Evolutionary conservation across 371 early-diverging fungal genomes (phyloP).

Genomic region (Paraphysoderma sedebokerense): DNA sequence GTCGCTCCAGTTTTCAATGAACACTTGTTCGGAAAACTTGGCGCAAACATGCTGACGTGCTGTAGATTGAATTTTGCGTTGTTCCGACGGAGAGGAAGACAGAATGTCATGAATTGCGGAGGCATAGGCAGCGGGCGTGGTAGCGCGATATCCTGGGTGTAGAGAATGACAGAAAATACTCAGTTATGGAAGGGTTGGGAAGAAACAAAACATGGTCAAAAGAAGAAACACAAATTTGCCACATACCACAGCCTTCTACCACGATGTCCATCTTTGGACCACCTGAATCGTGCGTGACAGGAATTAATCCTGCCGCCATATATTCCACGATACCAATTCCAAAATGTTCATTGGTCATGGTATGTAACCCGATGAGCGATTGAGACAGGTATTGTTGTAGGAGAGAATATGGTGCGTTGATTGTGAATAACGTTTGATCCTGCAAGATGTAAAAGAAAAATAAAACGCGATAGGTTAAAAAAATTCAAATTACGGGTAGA

Average conservation of each 20-base stretch:
- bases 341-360: conserved; percentile 96
- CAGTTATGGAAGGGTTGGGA: too few species aligned
- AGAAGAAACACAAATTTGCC: too few species aligned
- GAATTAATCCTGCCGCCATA: conserved; percentile 85
- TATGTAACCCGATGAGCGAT: conserved; percentile 71
- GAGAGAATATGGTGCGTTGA: conserved; percentile 56
- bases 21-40: too few species aligned
- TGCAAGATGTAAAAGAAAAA: conserved; percentile 7
- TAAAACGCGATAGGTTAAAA: neutral
- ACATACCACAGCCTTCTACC: conserved; percentile 20
- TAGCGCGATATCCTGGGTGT: too few species aligned
- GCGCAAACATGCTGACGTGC: too few species aligned
- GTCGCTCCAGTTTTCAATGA: too few species aligned
- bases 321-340: conserved; percentile 94
- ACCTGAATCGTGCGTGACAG: conserved; percentile 82
- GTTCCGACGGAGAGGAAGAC: too few species aligned
- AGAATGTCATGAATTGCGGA: too few species aligned
- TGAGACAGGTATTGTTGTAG: conserved; percentile 34
- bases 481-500: neutral
- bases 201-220: too few species aligned
- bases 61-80: too few species aligned
- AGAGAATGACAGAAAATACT: too few species aligned
- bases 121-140: too few species aligned
- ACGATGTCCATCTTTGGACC: conserved; percentile 91
- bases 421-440: conserved; percentile 56